Conservation (phyloP, 306 rosid genomes). For the Quercus engelmannii region DNA sequence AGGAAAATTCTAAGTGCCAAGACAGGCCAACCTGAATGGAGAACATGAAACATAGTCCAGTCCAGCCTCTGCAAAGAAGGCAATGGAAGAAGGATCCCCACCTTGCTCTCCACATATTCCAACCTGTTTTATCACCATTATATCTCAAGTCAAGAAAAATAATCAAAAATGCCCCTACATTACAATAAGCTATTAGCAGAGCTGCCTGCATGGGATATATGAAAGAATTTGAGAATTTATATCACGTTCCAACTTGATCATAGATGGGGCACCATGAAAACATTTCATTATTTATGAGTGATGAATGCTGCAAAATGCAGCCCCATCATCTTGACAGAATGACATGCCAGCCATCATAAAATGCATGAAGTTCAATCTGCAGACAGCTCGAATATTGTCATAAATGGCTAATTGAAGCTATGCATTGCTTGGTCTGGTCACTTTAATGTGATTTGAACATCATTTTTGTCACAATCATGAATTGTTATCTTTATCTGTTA, state of each 20-base stretch:
- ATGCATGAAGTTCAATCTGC: not conserved
- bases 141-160: not conserved
- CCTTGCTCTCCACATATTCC: conserved; percentile 99
- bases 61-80: conserved; percentile 88
- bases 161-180: not conserved
- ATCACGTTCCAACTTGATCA: not conserved
- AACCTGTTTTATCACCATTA: conserved; percentile 45
- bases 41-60: conserved; percentile 98
- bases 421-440: not conserved
- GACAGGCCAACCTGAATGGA: conserved; percentile 68
- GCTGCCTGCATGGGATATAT: not conserved
- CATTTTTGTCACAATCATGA: not conserved
- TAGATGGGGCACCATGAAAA: not conserved
- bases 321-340: not conserved
- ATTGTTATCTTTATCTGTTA: not conserved
- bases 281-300: not conserved
- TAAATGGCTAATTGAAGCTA: not conserved
- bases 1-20: not conserved
- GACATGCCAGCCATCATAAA: not conserved
- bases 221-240: not conserved
- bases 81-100: conserved; percentile 95
- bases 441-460: not conserved
- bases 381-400: not conserved
- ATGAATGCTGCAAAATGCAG: not conserved
- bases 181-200: not conserved